Base-by-base conservation (phyloP, 805 yeast genomes). In the Nakazawaea wickerhamii region DNA sequence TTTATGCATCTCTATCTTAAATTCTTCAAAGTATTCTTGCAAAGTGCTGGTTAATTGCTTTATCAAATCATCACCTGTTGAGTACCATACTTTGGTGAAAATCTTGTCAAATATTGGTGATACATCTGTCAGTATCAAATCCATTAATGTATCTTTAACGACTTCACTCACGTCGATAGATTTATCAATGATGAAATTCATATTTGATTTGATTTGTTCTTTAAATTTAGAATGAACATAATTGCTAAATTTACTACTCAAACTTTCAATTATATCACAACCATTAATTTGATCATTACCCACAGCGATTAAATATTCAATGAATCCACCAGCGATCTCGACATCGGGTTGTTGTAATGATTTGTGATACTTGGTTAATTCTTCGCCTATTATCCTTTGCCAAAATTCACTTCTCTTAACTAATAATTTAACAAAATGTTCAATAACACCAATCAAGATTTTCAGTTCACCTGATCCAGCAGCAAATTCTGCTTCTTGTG, bases 401-500 rank as follows among this genome's bases (percentile, higher is more conserved):
- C 91, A 88, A 41, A 71, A 72, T 21, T 65, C 64, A 48, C 84
- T 88, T 48, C 95, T 68, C 41, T 70, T 60, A 38, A 73, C 65
- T 47, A 87, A 67, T 38, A 84, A 67, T 5, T 64, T 66, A 25
- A 83, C 75, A 68, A 89, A 84, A 46, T 81, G 79, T 40, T 74
- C 80, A 13, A 88, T 76, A 10, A 87, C 93, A 19, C 91, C 93
- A 10, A 81, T 79, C 26, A 88, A 67, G 21, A 88, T 84, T 48
- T 81, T 74, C 5, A 89, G 87, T 59, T 85, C 89, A 3, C 87
- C 86, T 3, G 91, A 79, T 25, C 83, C 90, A 0, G 89, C 85
- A 0, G 95, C 93, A 5, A 84, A 90, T 48, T 84, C 95, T 13
- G 87, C 81, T 59, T 89, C 95, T 55, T 88, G 95, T n/a, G 82